Percentiles rank a stretch among this genome's conserved stretches.
Evolutionary conservation across 1,284 basidiomycete species (phyloP).

Genomic region (Megacollybia platyphylla): DNA sequence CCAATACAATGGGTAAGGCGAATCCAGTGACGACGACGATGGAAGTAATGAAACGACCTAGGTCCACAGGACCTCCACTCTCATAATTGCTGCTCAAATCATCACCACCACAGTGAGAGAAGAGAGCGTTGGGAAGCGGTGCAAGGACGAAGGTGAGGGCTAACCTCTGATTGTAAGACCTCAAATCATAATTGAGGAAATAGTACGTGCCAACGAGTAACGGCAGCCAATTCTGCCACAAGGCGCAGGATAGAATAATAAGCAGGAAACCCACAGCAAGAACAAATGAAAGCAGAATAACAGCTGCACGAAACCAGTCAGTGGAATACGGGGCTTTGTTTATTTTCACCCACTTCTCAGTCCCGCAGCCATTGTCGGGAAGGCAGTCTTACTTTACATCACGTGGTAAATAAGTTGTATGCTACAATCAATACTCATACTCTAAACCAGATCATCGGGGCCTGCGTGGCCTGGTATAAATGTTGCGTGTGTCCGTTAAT

Average conservation of each 20-base stretch:
- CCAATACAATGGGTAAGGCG: constrained; percentile 83
- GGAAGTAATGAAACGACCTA: constrained; percentile 89
- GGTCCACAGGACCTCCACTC: constrained; percentile 53
- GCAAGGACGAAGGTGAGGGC: constrained; percentile 93
- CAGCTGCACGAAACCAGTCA: constrained; percentile 38
- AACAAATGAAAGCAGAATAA: constrained; percentile 91
- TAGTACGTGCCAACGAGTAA: constrained; percentile 79
- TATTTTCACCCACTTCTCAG: constrained; percentile 23
- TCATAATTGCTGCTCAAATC: constrained; percentile 69
- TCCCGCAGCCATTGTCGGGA: constrained; percentile 25
- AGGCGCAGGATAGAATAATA: constrained; percentile 94
- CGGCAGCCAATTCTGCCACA: constrained; percentile 96
- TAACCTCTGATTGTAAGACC: constrained; percentile 17
- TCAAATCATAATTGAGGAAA: too few relatives aligned
- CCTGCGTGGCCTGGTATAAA: constrained; percentile 4
- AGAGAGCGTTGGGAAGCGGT: constrained; percentile 88
- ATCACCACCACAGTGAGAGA: constrained; percentile 73
- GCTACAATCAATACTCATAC: background rate
- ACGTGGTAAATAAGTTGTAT: background rate
- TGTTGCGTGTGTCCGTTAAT: constrained; percentile 8
- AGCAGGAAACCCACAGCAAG: constrained; percentile 94
- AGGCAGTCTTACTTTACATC: background rate
- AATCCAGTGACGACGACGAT: constrained; percentile 88
- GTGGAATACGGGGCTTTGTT: background rate
- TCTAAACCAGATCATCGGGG: background rate